Evolutionary conservation across 163 green algal genomes (phyloP), one percentile per base, ranked within the genome.

Genomic region (Coccomyxa subellipsoidea): DNA sequence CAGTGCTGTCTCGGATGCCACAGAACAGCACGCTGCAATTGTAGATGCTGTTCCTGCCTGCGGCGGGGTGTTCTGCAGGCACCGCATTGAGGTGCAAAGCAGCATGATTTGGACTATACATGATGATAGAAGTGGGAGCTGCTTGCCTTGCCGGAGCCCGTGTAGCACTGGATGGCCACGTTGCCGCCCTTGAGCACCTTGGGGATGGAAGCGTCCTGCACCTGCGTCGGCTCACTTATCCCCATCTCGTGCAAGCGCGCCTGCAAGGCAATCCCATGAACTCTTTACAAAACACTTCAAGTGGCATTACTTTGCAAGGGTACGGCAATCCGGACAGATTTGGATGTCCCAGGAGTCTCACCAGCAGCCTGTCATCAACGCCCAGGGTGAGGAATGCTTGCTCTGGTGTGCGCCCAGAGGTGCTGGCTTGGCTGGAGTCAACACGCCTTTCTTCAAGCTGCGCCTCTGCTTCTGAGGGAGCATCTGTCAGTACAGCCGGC

Each of bases 71-170:
- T n/a, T n/a, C n/a, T n/a, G n/a, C n/a, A n/a, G n/a, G n/a, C n/a
- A n/a, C n/a, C n/a, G n/a, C n/a, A n/a, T n/a, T n/a, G n/a, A n/a
- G n/a, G n/a, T n/a, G n/a, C n/a, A 75, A 34, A 75, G 66, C 66
- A 35, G 66, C 23, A 35, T 32, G 32, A 25, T 25, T 75, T 75
- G 25, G 8, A 32, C 8, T 35, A 12, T 10, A 38, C 32, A 32
- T 53, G 70, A 77, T 77, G 70, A 77, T 2, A 77, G 70, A n/a
- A 38, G 21, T 1, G 25, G n/a, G n/a, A n/a, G n/a, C n/a, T 12
- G 66, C 82, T 47, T 39, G 94, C 92, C 90, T 98, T 98, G 66
- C 94, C 94, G 77, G 91, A 96, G 35, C 94, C 94, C 21, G 94
- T 98, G 87, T 95, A 95, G 80, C 87, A 94, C 76, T 95, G 93